These are phyloP conservation scores for Macadamia tetraphylla DNA, from an alignment of 164 flowering plant species.

Conservation along the genomic window DNA sequence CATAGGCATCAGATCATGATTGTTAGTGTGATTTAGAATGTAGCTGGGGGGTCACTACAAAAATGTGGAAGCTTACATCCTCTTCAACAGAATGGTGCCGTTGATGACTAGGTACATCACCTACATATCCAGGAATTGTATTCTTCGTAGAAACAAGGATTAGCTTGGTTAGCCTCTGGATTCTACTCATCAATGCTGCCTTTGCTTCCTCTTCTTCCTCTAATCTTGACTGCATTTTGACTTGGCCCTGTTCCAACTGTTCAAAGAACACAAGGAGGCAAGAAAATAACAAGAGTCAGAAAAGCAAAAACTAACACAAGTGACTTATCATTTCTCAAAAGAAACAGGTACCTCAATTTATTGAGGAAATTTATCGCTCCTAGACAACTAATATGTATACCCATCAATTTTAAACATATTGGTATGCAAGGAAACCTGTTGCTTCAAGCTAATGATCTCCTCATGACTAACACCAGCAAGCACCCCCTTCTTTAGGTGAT, in stretches of 20 bases:
- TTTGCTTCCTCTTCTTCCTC: conserved; percentile 99
- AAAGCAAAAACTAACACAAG: too few relatives aligned
- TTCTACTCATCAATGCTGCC: conserved; percentile 98
- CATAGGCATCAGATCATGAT: too few relatives aligned
- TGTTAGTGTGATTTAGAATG: too few relatives aligned
- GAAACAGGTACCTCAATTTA: too few relatives aligned
- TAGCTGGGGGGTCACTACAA: neutral
- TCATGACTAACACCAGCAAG: conserved; percentile 75
- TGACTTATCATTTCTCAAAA: too few relatives aligned
- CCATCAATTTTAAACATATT: neutral
- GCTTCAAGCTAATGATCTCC: conserved; percentile 76
- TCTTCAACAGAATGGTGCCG: conserved; percentile 58
- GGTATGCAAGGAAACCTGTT: conserved; percentile 49
- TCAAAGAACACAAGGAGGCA: conserved; percentile 6
- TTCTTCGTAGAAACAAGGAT: conserved; percentile 95
- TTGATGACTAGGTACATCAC: conserved; percentile 62
- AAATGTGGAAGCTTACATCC: conserved; percentile 47
- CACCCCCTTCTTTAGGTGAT: conserved; percentile 83
- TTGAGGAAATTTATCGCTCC: neutral
- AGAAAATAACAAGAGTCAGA: neutral
- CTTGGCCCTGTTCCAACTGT: conserved; percentile 97
- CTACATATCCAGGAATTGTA: conserved; percentile 61
- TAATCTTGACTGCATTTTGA: conserved; percentile 93
- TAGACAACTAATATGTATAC: neutral
- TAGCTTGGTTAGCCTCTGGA: conserved; percentile 91